Conservation (phyloP, 768 basidiomycete species). For the Pholiota microspora region DNA sequence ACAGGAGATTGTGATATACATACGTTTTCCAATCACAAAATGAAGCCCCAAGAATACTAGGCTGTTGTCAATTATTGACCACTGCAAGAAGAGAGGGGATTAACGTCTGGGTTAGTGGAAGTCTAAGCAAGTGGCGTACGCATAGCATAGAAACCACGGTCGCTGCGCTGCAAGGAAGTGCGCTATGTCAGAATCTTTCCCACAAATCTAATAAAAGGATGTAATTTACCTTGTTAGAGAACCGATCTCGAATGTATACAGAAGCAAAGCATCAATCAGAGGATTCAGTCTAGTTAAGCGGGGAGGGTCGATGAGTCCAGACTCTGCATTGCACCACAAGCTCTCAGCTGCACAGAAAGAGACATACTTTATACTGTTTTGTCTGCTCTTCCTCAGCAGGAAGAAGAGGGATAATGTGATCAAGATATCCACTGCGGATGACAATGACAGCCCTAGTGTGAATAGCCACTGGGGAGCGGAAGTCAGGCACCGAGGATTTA, state of each 20-base stretch:
- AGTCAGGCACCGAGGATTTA: neutral
- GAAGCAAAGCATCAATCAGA: slow-evolving; percentile 41
- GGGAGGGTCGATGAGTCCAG: neutral
- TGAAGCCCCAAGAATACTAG: slow-evolving; percentile 45
- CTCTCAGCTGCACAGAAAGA: neutral
- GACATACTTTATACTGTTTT: slow-evolving; percentile 33
- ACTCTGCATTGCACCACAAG: neutral
- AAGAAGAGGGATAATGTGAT: slow-evolving; percentile 41
- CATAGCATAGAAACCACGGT: slow-evolving; percentile 47
- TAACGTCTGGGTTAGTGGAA: too few relatives aligned
- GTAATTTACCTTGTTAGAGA: slow-evolving; percentile 39
- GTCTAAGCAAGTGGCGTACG: slow-evolving; percentile 27
- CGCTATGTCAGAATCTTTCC: neutral
- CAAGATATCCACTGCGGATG: slow-evolving; percentile 44
- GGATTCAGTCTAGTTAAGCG: slow-evolving; percentile 36
- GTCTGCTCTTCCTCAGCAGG: slow-evolving; percentile 36
- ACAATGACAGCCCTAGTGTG: slow-evolving; percentile 48
- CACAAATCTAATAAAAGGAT: neutral
- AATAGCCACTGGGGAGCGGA: slow-evolving; percentile 41
- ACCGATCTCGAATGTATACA: slow-evolving; percentile 52
- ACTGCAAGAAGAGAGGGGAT: slow-evolving; percentile 23
- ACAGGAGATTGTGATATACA: slow-evolving; percentile 4
- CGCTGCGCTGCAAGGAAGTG: slow-evolving; percentile 26
- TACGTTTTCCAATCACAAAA: slow-evolving; percentile 44
- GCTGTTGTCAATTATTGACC: slow-evolving; percentile 39